Conservation (phyloP, 2,329 filamentous ascomycete species). For the Colletotrichum ledebouriae region DNA sequence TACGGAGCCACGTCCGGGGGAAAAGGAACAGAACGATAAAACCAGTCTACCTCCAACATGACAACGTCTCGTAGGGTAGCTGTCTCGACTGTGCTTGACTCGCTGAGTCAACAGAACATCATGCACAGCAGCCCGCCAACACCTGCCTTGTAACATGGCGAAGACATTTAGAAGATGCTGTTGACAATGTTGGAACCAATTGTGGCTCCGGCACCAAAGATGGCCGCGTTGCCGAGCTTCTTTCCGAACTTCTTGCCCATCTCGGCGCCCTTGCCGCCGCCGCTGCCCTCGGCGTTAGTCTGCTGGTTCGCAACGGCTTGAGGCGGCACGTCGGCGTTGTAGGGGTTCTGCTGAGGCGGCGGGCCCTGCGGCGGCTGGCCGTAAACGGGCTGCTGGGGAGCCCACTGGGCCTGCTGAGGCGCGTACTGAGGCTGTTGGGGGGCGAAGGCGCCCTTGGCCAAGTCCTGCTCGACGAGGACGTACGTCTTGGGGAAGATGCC, state of each 20-base stretch:
- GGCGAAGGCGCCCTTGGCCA: constrained; percentile 47
- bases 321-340: constrained; percentile 78
- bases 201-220: constrained; percentile 93
- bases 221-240: constrained; percentile 84
- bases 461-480: constrained; percentile 79
- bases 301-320: constrained; percentile 78
- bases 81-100: background rate
- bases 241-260: constrained; percentile 96
- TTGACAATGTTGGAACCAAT: constrained; percentile 93
- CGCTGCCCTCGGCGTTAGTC: constrained; percentile 54
- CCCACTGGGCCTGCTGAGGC: constrained; percentile 46
- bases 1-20: background rate
- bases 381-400: constrained; percentile 48
- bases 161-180: constrained; percentile 78
- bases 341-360: constrained; percentile 69
- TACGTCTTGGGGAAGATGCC: constrained; percentile 97
- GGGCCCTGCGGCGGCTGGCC: constrained; percentile 59
- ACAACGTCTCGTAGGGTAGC: background rate
- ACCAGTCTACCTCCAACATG: constrained; percentile 1
- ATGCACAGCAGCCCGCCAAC: background rate
- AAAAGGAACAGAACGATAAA: constrained; percentile 1
- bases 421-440: constrained; percentile 46
- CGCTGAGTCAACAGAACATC: background rate
- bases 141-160: background rate
- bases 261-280: constrained; percentile 75